Base-by-base conservation (phyloP, 306 rosid genomes). In the Leucaena leucocephala region DNA sequence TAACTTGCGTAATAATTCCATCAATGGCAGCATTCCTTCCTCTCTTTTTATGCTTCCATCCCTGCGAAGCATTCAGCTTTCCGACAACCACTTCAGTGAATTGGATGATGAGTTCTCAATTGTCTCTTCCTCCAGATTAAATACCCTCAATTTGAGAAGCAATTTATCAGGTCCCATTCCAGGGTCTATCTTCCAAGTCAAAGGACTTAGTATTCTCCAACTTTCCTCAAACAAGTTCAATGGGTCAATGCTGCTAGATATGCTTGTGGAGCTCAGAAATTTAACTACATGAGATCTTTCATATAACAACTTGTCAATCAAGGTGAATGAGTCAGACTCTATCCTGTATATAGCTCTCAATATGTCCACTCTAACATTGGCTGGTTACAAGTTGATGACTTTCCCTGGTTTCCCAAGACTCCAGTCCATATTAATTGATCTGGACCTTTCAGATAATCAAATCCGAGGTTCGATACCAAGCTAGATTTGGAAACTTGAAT, bases 171-270 rank as follows among this genome's bases (percentile, higher is more conserved):
- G 98, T 17, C 62, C 77, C 2, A 42, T 93, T 63, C 97, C 92
- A 0, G 5, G 0, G 1, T 76, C 69, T 1, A 66, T 93, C 76
- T 72, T 77, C 5, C 34, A 80, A 14, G 83, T 93, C 40, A 6
- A 1, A 2, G 34, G 8, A 33, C 94, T 91, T 0, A 68, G 46
- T 19, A 15, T 58, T 35, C 87, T 91, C 36, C 67, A n/a, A 39
- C 87, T 93, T 42, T 65, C 98, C 65, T 82, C 82, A 35, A 91
- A 93, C 87, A 89, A 78, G 22, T 82, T 91, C 43, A 85, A 12
- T 0, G 97, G 91, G 22, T 3, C 34, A 2, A 2, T 84, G 13
- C 55, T 19, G 2, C 75, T 91, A 2, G 1, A 72, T 11, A 6
- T 0, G 64, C n/a, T 93, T 22, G 39, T 1, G 48, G 40, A 48